Percentiles rank a stretch among this genome's conserved stretches.
These are phyloP conservation scores for Magnusiomyces suaveolens DNA, from an alignment of 1,139 yeast genomes.

Conservation along the genomic window DNA sequence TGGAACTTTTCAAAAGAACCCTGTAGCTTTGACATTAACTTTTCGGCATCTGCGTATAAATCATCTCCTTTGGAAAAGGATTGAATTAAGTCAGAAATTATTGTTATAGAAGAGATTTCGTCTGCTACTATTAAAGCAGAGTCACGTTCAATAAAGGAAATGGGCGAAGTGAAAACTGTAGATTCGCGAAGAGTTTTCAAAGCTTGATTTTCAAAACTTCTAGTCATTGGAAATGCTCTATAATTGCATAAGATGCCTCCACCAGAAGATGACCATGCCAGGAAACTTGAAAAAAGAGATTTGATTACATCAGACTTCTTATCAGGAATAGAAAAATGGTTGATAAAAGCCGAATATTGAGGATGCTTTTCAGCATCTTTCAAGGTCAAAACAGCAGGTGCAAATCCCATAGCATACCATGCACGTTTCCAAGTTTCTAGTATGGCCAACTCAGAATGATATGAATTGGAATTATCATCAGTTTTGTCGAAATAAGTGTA, in stretches of 20 bases:
- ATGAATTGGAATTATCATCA: background rate
- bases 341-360: conserved; percentile 16
- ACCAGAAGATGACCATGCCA: conserved; percentile 27
- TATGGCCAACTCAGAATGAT: conserved; percentile 17
- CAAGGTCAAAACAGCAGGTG: conserved; percentile 24
- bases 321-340: conserved; percentile 1
- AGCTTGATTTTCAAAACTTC: conserved; percentile 5
- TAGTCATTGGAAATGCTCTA: conserved; percentile 22
- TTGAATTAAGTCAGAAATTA: too few species aligned
- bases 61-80: too few species aligned
- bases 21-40: background rate
- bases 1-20: conserved; percentile 19
- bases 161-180: background rate
- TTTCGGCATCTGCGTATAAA: background rate
- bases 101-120: too few species aligned
- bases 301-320: conserved; percentile 8
- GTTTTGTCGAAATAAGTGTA: conserved; percentile 22
- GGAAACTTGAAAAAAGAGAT: conserved; percentile 15
- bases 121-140: background rate
- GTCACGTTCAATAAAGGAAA: background rate
- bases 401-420: conserved; percentile 29
- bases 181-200: background rate
- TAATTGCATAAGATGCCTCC: conserved; percentile 26
- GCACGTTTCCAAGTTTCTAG: conserved; percentile 28
- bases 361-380: conserved; percentile 20